phyloP scores from a whole-genome alignment of 2,329 filamentous ascomycete species.

The Epichloe coenophiala region DNA sequence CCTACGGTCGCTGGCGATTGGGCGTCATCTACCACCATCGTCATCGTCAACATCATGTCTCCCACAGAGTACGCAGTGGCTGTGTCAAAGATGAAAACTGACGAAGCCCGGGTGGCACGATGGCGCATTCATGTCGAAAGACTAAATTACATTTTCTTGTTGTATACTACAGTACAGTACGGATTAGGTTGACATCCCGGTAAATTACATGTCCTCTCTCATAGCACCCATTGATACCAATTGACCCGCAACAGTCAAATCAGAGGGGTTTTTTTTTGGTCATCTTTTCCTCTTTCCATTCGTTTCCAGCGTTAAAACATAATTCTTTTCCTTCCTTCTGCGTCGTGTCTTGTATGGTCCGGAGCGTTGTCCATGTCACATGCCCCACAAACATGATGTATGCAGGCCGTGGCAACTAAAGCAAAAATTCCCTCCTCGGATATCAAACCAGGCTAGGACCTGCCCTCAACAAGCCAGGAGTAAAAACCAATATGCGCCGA shows the following conservation, averaged over 20 bases:
- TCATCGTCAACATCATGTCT: no score
- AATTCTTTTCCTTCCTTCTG: neutral
- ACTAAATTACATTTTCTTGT: slow-evolving; percentile 4
- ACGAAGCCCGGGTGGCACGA: neutral
- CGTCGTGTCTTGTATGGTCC: neutral
- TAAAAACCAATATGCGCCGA: slow-evolving; percentile 1
- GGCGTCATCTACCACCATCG: no score
- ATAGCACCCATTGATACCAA: neutral
- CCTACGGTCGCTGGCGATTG: no score
- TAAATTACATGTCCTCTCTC: slow-evolving; percentile 4
- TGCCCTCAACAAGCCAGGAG: neutral
- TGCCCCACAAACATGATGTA: neutral
- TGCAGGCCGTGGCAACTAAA: slow-evolving; percentile 1
- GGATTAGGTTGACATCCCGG: slow-evolving; percentile 1
- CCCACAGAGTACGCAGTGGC: neutral
- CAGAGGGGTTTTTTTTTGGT: neutral
- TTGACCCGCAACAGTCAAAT: neutral
- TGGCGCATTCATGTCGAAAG: neutral
- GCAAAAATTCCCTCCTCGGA: slow-evolving; percentile 1
- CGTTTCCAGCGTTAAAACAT: neutral
- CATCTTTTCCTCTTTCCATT: neutral
- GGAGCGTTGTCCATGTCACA: neutral
- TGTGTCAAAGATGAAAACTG: neutral
- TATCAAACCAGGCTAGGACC: slow-evolving; percentile 5
- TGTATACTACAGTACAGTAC: slow-evolving; percentile 4